phyloP scores from a whole-genome alignment of 2,329 filamentous ascomycete genomes.

The Botryotinia convoluta region DNA sequence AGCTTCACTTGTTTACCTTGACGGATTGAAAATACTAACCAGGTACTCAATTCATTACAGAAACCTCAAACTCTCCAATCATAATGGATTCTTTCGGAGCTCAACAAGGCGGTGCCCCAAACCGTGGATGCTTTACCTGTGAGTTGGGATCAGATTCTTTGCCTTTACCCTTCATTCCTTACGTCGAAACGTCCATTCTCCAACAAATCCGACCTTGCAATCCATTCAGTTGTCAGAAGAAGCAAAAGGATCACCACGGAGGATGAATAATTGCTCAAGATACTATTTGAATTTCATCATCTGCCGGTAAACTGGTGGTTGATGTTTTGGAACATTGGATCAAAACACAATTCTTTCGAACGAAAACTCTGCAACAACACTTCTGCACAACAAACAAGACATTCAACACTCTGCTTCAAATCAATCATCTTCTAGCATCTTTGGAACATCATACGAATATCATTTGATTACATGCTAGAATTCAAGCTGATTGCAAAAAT shows the following conservation, averaged over 20 bases:
- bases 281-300: background rate
- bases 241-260: background rate
- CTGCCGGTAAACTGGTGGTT: background rate
- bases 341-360: background rate
- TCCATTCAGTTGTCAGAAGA: background rate
- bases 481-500: constrained; percentile 31
- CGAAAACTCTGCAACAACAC: constrained; percentile 4
- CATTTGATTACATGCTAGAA: background rate
- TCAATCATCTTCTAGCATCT: background rate
- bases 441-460: background rate
- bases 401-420: background rate
- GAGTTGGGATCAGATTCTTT: constrained; percentile 37
- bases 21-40: constrained; percentile 14
- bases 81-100: constrained; percentile 36
- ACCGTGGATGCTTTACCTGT: constrained; percentile 52
- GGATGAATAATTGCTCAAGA: background rate
- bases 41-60: constrained; percentile 16
- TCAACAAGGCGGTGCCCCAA: constrained; percentile 31
- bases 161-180: constrained; percentile 25
- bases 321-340: background rate
- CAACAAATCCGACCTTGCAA: background rate
- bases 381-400: background rate
- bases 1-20: background rate
- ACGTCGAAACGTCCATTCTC: background rate
- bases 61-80: constrained; percentile 23